Percentiles rank a stretch among this genome's conserved stretches.
Evolutionary conservation across 495 filamentous ascomycete genomes (phyloP).

Genomic region (Hyaloscypha variabilis): DNA sequence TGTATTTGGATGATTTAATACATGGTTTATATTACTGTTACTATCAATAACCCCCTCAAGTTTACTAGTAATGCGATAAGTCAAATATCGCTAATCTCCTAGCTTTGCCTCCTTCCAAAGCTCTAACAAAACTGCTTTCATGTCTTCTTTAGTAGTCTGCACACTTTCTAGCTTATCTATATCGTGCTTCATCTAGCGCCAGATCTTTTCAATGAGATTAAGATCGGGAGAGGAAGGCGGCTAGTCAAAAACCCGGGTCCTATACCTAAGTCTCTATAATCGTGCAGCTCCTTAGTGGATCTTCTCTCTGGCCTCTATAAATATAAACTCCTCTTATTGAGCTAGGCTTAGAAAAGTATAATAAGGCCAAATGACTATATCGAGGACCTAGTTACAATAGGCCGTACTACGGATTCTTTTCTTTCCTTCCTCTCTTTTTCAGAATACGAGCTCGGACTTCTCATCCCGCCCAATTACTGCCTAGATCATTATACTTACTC

Average conservation of each 20-base stretch:
- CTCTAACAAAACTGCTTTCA: background rate
- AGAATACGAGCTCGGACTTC: constrained; percentile 21
- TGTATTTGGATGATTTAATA: background rate
- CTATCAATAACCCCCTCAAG: constrained; percentile 10
- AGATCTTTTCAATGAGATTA: constrained; percentile 21
- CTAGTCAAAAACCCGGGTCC: constrained; percentile 12
- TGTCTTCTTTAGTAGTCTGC: background rate
- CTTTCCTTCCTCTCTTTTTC: constrained; percentile 5
- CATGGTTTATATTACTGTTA: constrained; percentile 11
- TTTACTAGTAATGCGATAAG: constrained; percentile 5
- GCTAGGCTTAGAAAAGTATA: background rate
- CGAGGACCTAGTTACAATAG: constrained; percentile 6
- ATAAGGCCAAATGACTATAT: constrained; percentile 7
- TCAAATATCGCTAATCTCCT: constrained; percentile 4
- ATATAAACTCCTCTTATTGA: constrained; percentile 9
- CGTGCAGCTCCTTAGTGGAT: background rate
- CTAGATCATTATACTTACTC: constrained; percentile 21
- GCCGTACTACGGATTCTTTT: constrained; percentile 6
- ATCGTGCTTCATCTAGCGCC: constrained; percentile 21
- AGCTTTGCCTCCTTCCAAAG: constrained; percentile 12
- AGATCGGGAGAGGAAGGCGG: constrained; percentile 15
- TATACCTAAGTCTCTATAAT: background rate
- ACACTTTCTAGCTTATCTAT: background rate
- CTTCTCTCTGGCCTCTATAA: constrained; percentile 17
- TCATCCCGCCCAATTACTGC: constrained; percentile 21